Evolutionary conservation across 495 filamentous ascomycete species (phyloP).

Genomic region (Chaetomium cochliodes): DNA sequence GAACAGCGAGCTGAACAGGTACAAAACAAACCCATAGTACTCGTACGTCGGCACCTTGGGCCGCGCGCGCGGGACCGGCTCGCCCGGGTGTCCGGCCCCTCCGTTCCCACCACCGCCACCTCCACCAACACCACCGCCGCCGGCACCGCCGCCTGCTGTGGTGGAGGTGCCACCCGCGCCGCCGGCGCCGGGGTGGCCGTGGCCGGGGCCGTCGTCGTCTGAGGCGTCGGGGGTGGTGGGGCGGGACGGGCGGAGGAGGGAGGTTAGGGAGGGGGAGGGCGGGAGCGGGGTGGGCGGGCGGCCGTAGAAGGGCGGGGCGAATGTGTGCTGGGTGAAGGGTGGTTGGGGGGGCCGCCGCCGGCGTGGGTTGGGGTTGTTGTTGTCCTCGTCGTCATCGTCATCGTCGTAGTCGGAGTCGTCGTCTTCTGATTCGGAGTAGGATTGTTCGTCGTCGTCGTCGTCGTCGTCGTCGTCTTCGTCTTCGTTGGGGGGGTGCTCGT

Average conservation of each 20-base stretch:
- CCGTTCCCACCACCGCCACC: background rate
- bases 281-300: conserved; percentile 85
- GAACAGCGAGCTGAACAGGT: conserved; percentile 73
- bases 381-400: conserved; percentile 20
- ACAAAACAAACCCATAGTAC: conserved; percentile 97
- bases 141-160: conserved; percentile 1
- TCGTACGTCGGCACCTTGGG: conserved; percentile 97
- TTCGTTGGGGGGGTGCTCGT: conserved; percentile 14
- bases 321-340: conserved; percentile 55
- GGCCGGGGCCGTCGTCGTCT: conserved; percentile 68
- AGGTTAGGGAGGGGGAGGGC: conserved; percentile 92
- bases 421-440: conserved; percentile 22
- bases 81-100: conserved; percentile 47
- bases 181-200: conserved; percentile 24
- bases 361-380: conserved; percentile 19
- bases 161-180: background rate
- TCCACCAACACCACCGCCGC: no score
- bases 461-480: conserved; percentile 19
- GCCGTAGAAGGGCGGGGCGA: conserved; percentile 87
- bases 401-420: conserved; percentile 17
- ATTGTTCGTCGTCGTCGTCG: conserved; percentile 15
- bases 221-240: conserved; percentile 90
- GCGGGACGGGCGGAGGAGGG: conserved; percentile 84
- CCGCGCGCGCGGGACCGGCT: conserved; percentile 76
- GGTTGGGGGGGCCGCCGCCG: conserved; percentile 33